Evolutionary conservation across 495 filamentous ascomycete species (phyloP), one percentile per base, ranked within the genome.

Genomic region (Saxispiralis lemnorum): DNA sequence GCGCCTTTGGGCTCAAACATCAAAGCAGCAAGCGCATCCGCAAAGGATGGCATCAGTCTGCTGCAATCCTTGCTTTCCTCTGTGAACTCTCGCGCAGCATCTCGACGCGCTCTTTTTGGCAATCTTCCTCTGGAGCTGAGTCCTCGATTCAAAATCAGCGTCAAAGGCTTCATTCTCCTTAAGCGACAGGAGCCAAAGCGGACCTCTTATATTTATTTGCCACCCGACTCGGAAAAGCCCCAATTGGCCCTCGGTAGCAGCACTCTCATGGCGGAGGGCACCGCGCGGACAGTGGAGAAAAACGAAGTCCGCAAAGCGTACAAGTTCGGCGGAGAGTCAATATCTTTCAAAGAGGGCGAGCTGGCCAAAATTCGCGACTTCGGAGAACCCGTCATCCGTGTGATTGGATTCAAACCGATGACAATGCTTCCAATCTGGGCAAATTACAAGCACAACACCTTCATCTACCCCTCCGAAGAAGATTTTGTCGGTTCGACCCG

Each of bases 381-480:
- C 54, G 84, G 83, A 12, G 69, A 81, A 16, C 81, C 86, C 2
- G 68, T 78, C 24, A 78, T 99, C 46, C 77, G 87, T 6, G 80
- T 99, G 42, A 80, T 96, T 43, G 92, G 92, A 3, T 99, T 99
- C 69, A 99, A 94, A 56, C 75, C 81, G 4, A 61, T 79, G 14
- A 72, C 73, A 7, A 66, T 75, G 51, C 66, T 95, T 2, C 81
- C 79, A 5, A 69, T 82, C 41, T 93, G 89, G 83, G 83, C 88
- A 3, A 85, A 83, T 34, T 64, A 80, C 31, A 83, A 79, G 56
- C 83, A 83, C 39, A 79, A 85, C 6, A 79, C 75, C 12, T 96
- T 94, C 64, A 83, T 96, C 51, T 99, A 93, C 59, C 89, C 92
- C 1, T 86, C 82, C 13, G 92, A 99, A 56, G 78, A 84, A 44